A percentile compares a stretch with the other conserved stretches of the same genome.
Evolutionary conservation across 1,139 yeast genomes (phyloP).

Genomic region (Magnusiomyces clavatus): DNA sequence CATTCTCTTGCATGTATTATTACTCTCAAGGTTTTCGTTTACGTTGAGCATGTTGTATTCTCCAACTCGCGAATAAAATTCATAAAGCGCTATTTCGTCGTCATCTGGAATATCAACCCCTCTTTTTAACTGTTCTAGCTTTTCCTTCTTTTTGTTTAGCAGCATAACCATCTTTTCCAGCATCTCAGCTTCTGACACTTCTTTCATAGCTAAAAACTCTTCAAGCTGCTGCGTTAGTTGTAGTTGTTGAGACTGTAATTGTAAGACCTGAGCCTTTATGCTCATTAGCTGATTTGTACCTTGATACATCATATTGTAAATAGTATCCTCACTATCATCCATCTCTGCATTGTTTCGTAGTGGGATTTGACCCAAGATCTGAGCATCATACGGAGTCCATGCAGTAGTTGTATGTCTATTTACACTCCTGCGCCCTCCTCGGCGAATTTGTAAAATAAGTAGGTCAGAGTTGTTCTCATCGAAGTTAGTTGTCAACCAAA

Average conservation of each 20-base stretch:
- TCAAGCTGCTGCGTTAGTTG: slow-evolving; percentile 7
- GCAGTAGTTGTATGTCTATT: background rate
- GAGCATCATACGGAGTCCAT: slow-evolving; percentile 3
- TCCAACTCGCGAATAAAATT: slow-evolving; percentile 11
- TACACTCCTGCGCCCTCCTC: background rate
- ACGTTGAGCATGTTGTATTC: slow-evolving; percentile 4
- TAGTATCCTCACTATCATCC: background rate
- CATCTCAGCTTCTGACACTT: slow-evolving; percentile 19
- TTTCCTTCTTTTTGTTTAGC: slow-evolving; percentile 25
- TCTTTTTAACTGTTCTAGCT: slow-evolving; percentile 16
- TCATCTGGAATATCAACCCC: slow-evolving; percentile 18
- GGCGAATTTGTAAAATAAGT: slow-evolving; percentile 1
- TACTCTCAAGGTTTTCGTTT: background rate
- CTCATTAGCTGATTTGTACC: slow-evolving; percentile 8
- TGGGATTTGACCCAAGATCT: slow-evolving; percentile 1
- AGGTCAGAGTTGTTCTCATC: background rate
- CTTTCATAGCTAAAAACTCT: slow-evolving; percentile 18
- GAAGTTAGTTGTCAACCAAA: background rate
- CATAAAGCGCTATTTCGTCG: slow-evolving; percentile 16
- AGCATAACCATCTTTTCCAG: slow-evolving; percentile 22
- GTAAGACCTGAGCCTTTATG: slow-evolving; percentile 1
- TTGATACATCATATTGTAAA: slow-evolving; percentile 6
- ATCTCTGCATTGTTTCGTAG: background rate
- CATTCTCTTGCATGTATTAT: background rate
- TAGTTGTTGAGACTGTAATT: slow-evolving; percentile 2